phyloP scores from a whole-genome alignment of 768 basidiomycete genomes.

The Leccinum sublutescens region DNA sequence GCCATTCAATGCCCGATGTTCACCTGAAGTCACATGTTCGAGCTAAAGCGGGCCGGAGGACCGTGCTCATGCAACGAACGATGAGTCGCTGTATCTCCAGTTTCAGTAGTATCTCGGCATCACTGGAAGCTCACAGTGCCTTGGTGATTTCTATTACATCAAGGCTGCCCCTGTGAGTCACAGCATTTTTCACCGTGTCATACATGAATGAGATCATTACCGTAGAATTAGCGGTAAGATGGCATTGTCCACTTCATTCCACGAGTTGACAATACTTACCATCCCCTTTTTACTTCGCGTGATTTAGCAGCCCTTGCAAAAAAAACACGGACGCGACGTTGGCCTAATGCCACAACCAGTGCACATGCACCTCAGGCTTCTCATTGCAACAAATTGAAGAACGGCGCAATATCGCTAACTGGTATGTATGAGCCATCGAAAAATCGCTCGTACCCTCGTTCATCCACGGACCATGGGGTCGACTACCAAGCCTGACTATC shows the following conservation, averaged over 20 bases:
- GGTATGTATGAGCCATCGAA: not conserved
- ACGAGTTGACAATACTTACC: slow-evolving; percentile 6
- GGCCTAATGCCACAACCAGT: not conserved
- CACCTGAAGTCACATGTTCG: too few species aligned
- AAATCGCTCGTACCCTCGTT: not conserved
- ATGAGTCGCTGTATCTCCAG: not conserved
- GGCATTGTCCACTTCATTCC: not conserved
- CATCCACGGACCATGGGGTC: not conserved
- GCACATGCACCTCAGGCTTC: not conserved
- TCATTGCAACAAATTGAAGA: not conserved
- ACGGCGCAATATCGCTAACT: slow-evolving; percentile 21
- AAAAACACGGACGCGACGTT: slow-evolving; percentile 40
- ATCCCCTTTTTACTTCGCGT: not conserved
- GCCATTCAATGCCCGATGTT: too few species aligned
- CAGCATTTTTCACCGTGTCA: not conserved
- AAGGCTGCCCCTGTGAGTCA: not conserved
- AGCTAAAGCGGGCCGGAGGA: not conserved
- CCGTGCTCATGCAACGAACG: too few species aligned
- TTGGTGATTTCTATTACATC: slow-evolving; percentile 1
- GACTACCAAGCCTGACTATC: not conserved
- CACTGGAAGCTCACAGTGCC: slow-evolving; percentile 3
- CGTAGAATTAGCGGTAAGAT: not conserved
- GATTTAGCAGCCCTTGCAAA: slow-evolving; percentile 44
- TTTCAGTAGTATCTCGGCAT: not conserved
- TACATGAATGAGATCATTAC: not conserved